A percentile compares a stretch with the other conserved stretches of the same genome.
phyloP scores from a whole-genome alignment of 2,329 filamentous ascomycete species.

The Aspergillus texensis region DNA sequence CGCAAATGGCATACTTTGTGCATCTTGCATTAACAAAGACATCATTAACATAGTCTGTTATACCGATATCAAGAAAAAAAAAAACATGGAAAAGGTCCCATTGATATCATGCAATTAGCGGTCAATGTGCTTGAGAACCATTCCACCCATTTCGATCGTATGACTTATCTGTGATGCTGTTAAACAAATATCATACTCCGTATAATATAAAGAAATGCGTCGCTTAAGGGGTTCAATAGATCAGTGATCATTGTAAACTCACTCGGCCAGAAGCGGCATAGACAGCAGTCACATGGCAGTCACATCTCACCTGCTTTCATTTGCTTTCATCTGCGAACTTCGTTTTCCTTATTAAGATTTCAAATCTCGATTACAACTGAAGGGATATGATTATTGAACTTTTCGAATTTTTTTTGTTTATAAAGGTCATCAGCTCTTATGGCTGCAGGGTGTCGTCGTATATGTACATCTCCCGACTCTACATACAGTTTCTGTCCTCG shows the following conservation, averaged over 20 bases:
- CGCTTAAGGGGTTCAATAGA: background rate
- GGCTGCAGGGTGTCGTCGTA: conserved; percentile 12
- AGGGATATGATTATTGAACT: background rate
- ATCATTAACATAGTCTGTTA: background rate
- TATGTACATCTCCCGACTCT: conserved; percentile 11
- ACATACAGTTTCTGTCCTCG: background rate
- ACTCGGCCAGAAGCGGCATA: background rate
- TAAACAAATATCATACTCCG: background rate
- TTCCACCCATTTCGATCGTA: background rate
- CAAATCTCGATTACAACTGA: no score
- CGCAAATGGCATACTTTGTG: background rate
- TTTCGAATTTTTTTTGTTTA: conserved; percentile 9
- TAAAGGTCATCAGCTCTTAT: background rate
- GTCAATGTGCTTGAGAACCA: background rate
- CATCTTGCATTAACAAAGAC: background rate
- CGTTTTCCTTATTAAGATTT: background rate
- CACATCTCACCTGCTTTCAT: background rate
- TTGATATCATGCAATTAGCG: background rate
- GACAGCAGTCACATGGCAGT: background rate
- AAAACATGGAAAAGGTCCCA: background rate
- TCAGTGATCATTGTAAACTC: background rate
- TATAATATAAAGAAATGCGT: background rate
- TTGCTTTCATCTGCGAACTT: background rate
- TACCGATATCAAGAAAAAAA: background rate
- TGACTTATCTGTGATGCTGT: background rate